Percentiles rank a stretch among this genome's conserved stretches.
These are phyloP conservation scores for Trichocladium antarcticum DNA, from an alignment of 495 filamentous ascomycete species.

Conservation along the genomic window DNA sequence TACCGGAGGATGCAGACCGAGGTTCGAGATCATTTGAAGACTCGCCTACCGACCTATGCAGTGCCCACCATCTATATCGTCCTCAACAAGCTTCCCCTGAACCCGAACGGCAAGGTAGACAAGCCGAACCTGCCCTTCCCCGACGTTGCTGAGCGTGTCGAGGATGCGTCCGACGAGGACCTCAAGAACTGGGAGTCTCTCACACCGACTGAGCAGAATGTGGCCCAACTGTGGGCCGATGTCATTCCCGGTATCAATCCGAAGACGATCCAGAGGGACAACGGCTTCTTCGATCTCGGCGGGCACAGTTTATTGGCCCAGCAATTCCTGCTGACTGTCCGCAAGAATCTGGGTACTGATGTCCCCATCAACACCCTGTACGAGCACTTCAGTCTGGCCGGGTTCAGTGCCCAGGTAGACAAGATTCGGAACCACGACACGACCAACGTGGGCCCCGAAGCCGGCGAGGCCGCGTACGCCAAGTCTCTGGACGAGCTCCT, in stretches of 20 bases:
- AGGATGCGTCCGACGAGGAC: constrained; percentile 52
- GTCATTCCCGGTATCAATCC: constrained; percentile 46
- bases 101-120: constrained; percentile 93
- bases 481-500: constrained; percentile 42
- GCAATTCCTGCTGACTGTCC: constrained; percentile 59
- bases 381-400: constrained; percentile 58
- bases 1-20: constrained; percentile 59
- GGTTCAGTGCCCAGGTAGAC: constrained; percentile 68
- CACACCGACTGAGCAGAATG: constrained; percentile 31
- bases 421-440: constrained; percentile 32
- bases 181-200: constrained; percentile 56
- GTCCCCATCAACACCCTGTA: constrained; percentile 71
- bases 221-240: constrained; percentile 31
- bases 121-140: constrained; percentile 87
- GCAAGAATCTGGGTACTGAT: constrained; percentile 53
- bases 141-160: constrained; percentile 45
- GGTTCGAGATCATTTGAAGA: constrained; percentile 61
- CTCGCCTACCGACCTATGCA: constrained; percentile 67
- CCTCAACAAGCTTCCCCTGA: constrained; percentile 70
- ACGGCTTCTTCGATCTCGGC: constrained; percentile 78
- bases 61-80: constrained; percentile 72
- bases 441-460: constrained; percentile 32
- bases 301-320: constrained; percentile 84
- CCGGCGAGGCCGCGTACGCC: constrained; percentile 59
- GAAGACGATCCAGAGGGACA: constrained; percentile 51